These are phyloP conservation scores for Trebouxia gelatinosa DNA, from an alignment of 163 green algal genomes.

Conservation along the genomic window DNA sequence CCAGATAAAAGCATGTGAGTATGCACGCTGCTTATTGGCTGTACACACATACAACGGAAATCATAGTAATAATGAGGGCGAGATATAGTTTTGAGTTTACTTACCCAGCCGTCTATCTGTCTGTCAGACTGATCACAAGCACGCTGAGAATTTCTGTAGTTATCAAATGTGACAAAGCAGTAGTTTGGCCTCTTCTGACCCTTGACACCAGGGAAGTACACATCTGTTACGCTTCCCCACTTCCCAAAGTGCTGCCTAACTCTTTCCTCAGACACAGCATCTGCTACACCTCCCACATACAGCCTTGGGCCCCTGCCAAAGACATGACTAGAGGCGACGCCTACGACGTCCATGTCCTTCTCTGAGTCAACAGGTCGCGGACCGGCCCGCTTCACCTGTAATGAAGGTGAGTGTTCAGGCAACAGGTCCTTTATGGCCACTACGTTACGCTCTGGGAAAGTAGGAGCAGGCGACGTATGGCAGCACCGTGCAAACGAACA, in stretches of 20 bases:
- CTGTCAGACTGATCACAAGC: conserved; percentile 37
- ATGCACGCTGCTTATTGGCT: too few species aligned
- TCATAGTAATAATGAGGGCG: too few species aligned
- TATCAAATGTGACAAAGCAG: conserved; percentile 43
- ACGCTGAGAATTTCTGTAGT: conserved; percentile 22
- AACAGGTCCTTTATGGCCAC: too few species aligned
- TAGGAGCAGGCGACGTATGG: background rate
- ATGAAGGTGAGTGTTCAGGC: background rate
- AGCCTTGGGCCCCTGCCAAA: conserved; percentile 27
- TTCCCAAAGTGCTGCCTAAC: conserved; percentile 28
- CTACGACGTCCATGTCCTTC: too few species aligned
- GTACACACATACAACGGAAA: too few species aligned
- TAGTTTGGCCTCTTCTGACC: conserved; percentile 35
- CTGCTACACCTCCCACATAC: conserved; percentile 36
- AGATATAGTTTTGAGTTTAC: too few species aligned
- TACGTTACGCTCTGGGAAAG: too few species aligned
- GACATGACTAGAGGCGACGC: too few species aligned
- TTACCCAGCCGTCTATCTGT: conserved; percentile 33
- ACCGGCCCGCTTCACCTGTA: conserved; percentile 1
- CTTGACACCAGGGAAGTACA: conserved; percentile 37
- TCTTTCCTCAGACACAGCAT: background rate
- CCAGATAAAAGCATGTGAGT: background rate
- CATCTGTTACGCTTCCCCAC: conserved; percentile 34
- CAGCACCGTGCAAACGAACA: background rate
- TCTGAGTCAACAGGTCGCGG: background rate